Conservation (phyloP, 176 grass and related monocot species). For the Miscanthus lutarioriparius region DNA sequence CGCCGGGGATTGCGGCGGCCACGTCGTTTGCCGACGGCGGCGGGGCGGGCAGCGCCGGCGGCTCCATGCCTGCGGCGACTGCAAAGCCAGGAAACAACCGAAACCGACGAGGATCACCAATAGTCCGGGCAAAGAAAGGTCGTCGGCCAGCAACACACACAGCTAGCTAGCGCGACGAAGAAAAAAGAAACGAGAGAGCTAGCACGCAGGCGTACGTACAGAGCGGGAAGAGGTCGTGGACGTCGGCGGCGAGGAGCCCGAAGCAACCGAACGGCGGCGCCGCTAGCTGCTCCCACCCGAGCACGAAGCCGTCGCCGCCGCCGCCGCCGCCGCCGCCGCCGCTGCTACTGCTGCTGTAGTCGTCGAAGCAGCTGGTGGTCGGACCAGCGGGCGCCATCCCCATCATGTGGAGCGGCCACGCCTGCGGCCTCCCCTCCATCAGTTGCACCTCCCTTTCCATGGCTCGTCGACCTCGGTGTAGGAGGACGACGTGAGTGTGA, state of each 20-base stretch:
- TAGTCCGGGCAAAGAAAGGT: background rate
- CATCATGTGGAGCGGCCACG: conserved; percentile 48
- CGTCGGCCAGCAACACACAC: background rate
- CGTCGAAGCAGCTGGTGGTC: conserved; percentile 23
- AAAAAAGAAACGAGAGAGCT: too few species aligned
- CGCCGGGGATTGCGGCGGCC: conserved; percentile 30
- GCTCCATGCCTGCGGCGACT: conserved; percentile 54
- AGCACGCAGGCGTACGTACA: too few species aligned
- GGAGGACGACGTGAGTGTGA: background rate
- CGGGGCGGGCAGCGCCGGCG: conserved; percentile 1
- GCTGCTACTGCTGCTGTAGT: conserved; percentile 2
- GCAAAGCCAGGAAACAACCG: too few species aligned
- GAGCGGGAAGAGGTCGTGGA: conserved; percentile 63
- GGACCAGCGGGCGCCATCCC: background rate
- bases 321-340: background rate
- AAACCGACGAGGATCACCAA: background rate
- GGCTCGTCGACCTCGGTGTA: background rate
- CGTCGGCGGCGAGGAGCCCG: conserved; percentile 34
- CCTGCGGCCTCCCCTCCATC: conserved; percentile 41
- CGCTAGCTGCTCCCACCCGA: conserved; percentile 54
- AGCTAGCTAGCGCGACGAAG: too few species aligned
- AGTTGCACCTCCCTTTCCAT: conserved; percentile 45
- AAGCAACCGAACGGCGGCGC: conserved; percentile 31
- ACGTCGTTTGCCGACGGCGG: background rate
- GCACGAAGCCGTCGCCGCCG: conserved; percentile 28